These are phyloP conservation scores for Lecanosticta acicola DNA, from an alignment of 2,329 filamentous ascomycete genomes.

Conservation along the genomic window DNA sequence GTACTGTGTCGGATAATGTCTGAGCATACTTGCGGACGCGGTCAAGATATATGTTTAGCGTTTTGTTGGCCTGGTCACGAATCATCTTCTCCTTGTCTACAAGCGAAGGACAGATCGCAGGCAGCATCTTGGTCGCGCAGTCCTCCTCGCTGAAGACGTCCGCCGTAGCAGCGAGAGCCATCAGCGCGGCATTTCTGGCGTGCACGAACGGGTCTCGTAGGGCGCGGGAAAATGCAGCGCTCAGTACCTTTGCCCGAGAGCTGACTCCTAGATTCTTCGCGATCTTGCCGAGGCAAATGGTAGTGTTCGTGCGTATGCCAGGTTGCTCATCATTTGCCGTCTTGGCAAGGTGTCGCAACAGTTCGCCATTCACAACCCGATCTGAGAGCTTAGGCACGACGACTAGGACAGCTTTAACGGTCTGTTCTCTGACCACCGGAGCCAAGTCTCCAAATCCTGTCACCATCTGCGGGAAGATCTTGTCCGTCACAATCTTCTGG, in stretches of 20 bases:
- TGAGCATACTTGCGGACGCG: constrained; percentile 73
- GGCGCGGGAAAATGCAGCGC: constrained; percentile 84
- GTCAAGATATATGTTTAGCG: constrained; percentile 77
- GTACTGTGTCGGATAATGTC: constrained; percentile 70
- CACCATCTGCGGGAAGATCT: constrained; percentile 94
- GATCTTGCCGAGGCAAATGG: constrained; percentile 94
- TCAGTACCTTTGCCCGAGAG: constrained; percentile 80
- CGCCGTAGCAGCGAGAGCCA: constrained; percentile 77
- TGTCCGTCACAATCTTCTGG: constrained; percentile 87
- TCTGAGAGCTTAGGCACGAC: constrained; percentile 88
- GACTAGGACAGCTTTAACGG: constrained; percentile 84
- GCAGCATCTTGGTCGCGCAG: constrained; percentile 75
- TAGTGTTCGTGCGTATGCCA: constrained; percentile 95
- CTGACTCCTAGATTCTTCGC: constrained; percentile 74
- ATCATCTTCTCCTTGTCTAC: constrained; percentile 95
- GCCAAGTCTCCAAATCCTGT: constrained; percentile 90
- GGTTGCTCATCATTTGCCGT: constrained; percentile 97
- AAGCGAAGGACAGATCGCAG: constrained; percentile 73
- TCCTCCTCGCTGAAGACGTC: constrained; percentile 89
- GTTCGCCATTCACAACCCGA: constrained; percentile 85
- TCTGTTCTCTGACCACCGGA: constrained; percentile 89
- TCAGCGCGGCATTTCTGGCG: constrained; percentile 79
- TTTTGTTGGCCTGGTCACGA: constrained; percentile 85
- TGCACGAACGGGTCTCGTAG: constrained; percentile 92
- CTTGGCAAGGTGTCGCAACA: constrained; percentile 84